Evolutionary conservation across 441 rosid species (phyloP).

Genomic region (Adansonia grandidieri): DNA sequence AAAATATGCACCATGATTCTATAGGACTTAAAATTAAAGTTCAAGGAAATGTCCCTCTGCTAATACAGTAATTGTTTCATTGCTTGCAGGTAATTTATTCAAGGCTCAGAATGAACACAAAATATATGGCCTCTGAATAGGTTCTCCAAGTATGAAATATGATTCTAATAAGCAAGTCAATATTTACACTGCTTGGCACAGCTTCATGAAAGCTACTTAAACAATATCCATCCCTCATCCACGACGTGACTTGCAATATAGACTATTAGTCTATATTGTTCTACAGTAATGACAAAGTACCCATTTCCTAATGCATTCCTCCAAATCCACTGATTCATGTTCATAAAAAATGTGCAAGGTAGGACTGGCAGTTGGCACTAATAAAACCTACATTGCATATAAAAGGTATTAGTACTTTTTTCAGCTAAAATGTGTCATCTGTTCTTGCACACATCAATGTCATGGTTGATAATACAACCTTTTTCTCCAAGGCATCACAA

Average conservation of each 20-base stretch:
- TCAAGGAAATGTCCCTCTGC: conserved; percentile 11
- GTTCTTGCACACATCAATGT: neutral
- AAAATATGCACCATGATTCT: conserved; percentile 13
- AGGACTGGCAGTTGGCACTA: neutral
- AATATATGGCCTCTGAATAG: conserved; percentile 11
- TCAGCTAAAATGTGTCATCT: conserved; percentile 1
- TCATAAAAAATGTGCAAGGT: conserved; percentile 8
- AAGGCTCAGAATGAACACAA: conserved; percentile 20
- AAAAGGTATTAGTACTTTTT: neutral
- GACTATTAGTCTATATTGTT: neutral
- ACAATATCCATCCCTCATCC: neutral
- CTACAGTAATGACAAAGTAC: conserved; percentile 9
- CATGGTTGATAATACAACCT: conserved; percentile 13
- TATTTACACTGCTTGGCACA: neutral
- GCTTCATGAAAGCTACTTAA: conserved; percentile 2
- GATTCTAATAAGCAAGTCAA: conserved; percentile 18
- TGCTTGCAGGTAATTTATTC: conserved; percentile 16
- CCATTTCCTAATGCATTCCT: neutral
- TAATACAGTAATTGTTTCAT: conserved; percentile 6
- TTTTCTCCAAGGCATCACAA: neutral
- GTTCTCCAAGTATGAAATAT: conserved; percentile 16
- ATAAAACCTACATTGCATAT: neutral
- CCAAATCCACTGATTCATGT: conserved; percentile 14
- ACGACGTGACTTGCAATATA: neutral
- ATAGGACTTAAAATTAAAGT: conserved; percentile 15